Evolutionary conservation across 805 yeast species (phyloP).

Genomic region (Zygosaccharomyces kombuchaensis): DNA sequence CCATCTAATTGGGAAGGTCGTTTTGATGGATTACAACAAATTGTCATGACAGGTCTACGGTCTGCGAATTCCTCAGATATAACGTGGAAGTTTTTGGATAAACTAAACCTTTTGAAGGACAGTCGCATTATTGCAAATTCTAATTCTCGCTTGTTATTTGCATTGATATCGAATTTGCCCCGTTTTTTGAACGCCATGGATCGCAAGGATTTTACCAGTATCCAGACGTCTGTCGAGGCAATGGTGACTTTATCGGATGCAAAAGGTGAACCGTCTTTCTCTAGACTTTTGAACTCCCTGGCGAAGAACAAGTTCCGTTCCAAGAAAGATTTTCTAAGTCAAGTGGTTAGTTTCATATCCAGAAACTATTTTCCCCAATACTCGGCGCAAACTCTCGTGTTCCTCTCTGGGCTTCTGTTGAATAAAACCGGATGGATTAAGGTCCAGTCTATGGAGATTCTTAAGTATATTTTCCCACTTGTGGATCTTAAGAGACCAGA

Average conservation of each 20-base stretch:
- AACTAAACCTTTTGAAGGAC: constrained; percentile 59
- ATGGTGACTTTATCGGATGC: constrained; percentile 59
- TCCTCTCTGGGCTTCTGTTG: constrained; percentile 71
- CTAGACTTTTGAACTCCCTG: constrained; percentile 71
- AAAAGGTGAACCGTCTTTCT: constrained; percentile 51
- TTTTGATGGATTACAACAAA: constrained; percentile 81
- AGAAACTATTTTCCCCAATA: constrained; percentile 66
- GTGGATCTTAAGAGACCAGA: constrained; percentile 74
- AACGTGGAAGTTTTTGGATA: constrained; percentile 67
- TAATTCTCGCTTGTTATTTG: constrained; percentile 61
- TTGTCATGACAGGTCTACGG: constrained; percentile 76
- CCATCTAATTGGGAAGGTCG: constrained; percentile 96
- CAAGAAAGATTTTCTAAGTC: constrained; percentile 84
- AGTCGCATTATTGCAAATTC: constrained; percentile 76
- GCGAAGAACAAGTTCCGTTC: constrained; percentile 78
- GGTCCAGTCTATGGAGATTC: constrained; percentile 68
- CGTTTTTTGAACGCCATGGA: constrained; percentile 80
- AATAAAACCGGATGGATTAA: constrained; percentile 79
- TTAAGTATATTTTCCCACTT: constrained; percentile 69
- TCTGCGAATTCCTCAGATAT: constrained; percentile 78
- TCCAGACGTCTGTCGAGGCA: constrained; percentile 49
- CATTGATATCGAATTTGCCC: constrained; percentile 76
- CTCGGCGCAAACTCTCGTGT: constrained; percentile 69
- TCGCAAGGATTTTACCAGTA: constrained; percentile 46
- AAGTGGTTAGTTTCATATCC: constrained; percentile 67